Conservation (phyloP, 1,139 yeast genomes). For the Wickerhamiella infanticola region DNA sequence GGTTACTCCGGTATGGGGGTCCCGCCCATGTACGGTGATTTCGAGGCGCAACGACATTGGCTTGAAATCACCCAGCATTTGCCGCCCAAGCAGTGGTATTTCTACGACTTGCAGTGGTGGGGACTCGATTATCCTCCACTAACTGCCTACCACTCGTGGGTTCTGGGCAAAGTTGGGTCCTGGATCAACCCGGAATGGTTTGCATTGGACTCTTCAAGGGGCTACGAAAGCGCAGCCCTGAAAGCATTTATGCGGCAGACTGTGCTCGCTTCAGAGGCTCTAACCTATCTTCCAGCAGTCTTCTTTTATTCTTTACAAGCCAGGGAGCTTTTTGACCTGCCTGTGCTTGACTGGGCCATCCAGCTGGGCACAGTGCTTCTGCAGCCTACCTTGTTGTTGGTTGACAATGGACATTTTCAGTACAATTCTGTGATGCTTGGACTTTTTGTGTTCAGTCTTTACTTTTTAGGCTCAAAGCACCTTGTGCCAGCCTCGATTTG, state of each 20-base stretch:
- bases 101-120: conserved; percentile 83
- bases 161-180: conserved; percentile 59
- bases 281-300: conserved; percentile 68
- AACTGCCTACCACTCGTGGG: conserved; percentile 84
- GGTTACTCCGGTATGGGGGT: conserved; percentile 50
- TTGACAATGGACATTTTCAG: conserved; percentile 97
- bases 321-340: background rate
- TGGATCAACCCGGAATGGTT: conserved; percentile 60
- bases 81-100: conserved; percentile 73
- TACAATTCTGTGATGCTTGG: conserved; percentile 93
- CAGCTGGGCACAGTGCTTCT: conserved; percentile 59
- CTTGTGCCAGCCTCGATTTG: conserved; percentile 61
- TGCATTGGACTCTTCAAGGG: conserved; percentile 54
- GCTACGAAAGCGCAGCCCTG: conserved; percentile 48
- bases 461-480: conserved; percentile 28
- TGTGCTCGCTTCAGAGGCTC: conserved; percentile 57
- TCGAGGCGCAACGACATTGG: conserved; percentile 98
- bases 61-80: conserved; percentile 72
- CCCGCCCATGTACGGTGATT: conserved; percentile 83
- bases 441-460: conserved; percentile 44
- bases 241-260: conserved; percentile 77
- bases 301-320: conserved; percentile 25
- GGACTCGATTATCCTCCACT: conserved; percentile 95
- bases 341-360: conserved; percentile 35
- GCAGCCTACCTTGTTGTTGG: conserved; percentile 63